Conservation (phyloP, 345 rosid genomes). For the Eucalyptus curtisii region DNA sequence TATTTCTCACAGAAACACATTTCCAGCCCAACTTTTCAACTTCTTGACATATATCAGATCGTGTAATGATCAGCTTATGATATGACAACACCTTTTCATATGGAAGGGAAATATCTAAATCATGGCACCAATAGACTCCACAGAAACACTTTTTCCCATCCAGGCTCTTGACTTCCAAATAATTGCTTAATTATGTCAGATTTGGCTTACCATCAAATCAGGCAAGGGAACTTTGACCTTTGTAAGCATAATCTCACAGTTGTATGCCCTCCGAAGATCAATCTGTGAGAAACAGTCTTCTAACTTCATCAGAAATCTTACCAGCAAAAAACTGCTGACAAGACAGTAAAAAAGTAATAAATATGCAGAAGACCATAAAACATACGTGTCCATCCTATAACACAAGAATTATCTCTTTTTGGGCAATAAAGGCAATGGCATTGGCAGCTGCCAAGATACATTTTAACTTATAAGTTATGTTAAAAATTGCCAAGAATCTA, state of each 20-base stretch:
- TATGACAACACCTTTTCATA: background rate
- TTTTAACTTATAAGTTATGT: background rate
- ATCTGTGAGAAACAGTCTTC: constrained; percentile 23
- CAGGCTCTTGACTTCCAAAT: background rate
- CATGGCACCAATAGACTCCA: background rate
- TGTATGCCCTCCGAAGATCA: constrained; percentile 92
- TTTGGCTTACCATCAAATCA: constrained; percentile 65
- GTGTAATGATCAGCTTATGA: background rate
- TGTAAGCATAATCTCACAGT: constrained; percentile 97
- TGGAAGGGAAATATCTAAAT: background rate
- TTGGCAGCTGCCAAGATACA: background rate
- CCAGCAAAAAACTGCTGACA: background rate
- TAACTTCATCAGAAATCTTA: background rate
- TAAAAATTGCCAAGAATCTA: background rate
- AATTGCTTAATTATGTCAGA: background rate
- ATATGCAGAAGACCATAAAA: background rate
- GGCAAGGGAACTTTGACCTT: constrained; percentile 86
- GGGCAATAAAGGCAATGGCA: background rate
- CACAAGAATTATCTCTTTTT: background rate
- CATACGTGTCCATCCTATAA: background rate
- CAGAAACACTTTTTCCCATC: background rate
- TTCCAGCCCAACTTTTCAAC: background rate
- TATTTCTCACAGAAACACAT: background rate
- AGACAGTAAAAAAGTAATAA: background rate
- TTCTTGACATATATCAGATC: background rate